A percentile compares a stretch with the other conserved stretches of the same genome.
Conservation (phyloP, 129 eudicot genomes). For the Chrysanthemum makinoi region DNA sequence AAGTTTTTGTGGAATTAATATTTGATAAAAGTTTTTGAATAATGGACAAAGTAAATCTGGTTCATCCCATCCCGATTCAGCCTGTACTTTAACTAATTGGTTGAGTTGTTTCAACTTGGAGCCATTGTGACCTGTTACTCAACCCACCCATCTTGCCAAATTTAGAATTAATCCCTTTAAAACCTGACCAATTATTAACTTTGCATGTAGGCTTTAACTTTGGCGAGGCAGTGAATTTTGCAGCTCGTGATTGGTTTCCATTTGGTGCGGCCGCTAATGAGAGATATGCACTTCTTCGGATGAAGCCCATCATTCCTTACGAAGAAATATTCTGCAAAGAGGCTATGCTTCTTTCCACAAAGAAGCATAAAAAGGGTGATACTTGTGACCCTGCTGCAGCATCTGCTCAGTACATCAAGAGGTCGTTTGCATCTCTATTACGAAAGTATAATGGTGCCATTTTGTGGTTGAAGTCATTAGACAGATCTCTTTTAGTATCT, state of each 20-base stretch:
- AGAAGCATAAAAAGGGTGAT: conserved; percentile 5
- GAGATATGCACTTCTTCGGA: conserved; percentile 30
- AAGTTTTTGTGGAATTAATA: too few relatives aligned
- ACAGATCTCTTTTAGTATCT: conserved; percentile 19
- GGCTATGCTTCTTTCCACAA: conserved; percentile 41
- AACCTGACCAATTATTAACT: too few relatives aligned
- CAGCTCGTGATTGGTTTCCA: conserved; percentile 44
- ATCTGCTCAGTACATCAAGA: conserved; percentile 27
- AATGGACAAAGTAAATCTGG: too few relatives aligned
- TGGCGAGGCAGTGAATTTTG: conserved; percentile 53
- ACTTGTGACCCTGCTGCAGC: conserved; percentile 4
- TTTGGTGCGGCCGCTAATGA: conserved; percentile 42
- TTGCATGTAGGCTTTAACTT: too few relatives aligned
- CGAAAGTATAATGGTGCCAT: conserved; percentile 26
- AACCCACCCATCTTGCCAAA: too few relatives aligned
- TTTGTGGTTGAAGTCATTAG: conserved; percentile 28
- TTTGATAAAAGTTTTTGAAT: too few relatives aligned
- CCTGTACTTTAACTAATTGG: too few relatives aligned
- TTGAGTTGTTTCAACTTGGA: too few relatives aligned
- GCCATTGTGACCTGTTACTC: too few relatives aligned
- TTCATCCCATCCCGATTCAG: too few relatives aligned
- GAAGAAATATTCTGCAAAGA: conserved; percentile 52
- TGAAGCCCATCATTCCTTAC: conserved; percentile 37
- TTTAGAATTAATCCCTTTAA: too few relatives aligned
- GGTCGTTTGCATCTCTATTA: conserved; percentile 37